phyloP scores from a whole-genome alignment of 805 yeast species.

The Wickerhamomyces canadensis region DNA sequence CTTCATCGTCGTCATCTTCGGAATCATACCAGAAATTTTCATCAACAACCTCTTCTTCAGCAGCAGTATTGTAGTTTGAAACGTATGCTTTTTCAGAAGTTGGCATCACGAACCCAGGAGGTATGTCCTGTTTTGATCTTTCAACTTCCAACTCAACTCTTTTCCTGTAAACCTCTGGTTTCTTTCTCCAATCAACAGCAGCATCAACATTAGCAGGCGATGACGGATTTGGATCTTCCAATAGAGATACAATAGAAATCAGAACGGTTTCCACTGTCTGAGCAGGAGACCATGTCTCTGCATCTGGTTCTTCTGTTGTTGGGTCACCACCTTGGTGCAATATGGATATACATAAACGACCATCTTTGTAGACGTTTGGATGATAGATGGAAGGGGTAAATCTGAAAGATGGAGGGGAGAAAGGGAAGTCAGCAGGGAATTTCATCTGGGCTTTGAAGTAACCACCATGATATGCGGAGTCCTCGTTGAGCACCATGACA shows the following conservation, averaged over 20 bases:
- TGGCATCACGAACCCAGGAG: constrained; percentile 81
- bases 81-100: constrained; percentile 55
- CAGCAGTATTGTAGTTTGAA: constrained; percentile 30
- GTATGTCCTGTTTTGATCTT: constrained; percentile 78
- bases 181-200: constrained; percentile 81
- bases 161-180: constrained; percentile 68
- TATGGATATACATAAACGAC: constrained; percentile 87
- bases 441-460: constrained; percentile 91
- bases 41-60: constrained; percentile 53
- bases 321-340: constrained; percentile 90
- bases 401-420: constrained; percentile 85
- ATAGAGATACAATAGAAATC: constrained; percentile 81
- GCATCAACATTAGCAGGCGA: constrained; percentile 98
- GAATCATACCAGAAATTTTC: constrained; percentile 86
- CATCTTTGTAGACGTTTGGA: constrained; percentile 93
- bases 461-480: constrained; percentile 90
- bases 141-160: constrained; percentile 79
- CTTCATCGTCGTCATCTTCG: constrained; percentile 53
- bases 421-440: constrained; percentile 89
- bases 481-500: constrained; percentile 85
- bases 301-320: constrained; percentile 85
- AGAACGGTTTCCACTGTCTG: constrained; percentile 90
- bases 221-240: constrained; percentile 89
- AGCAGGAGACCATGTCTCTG: constrained; percentile 91
- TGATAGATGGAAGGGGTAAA: constrained; percentile 93